Evolutionary conservation across 495 filamentous ascomycete species (phyloP).

Genomic region (Delitschia confertaspora): DNA sequence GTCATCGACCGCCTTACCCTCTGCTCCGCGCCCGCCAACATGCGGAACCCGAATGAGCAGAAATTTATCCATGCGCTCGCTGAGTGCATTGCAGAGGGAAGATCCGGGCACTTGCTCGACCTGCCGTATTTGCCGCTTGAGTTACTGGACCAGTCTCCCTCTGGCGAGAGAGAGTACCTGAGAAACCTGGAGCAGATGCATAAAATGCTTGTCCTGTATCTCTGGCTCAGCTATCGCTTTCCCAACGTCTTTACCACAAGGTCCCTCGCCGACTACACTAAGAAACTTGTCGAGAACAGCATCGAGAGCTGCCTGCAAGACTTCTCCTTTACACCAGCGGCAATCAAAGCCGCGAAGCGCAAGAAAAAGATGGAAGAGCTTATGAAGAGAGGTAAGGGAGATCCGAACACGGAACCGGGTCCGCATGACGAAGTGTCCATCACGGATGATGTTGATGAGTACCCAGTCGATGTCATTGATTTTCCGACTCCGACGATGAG

Average conservation of each 20-base stretch:
- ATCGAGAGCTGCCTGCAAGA: conserved; percentile 61
- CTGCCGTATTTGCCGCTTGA: conserved; percentile 38
- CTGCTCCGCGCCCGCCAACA: conserved; percentile 54
- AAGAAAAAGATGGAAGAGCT: neutral
- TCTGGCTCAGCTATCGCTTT: conserved; percentile 72
- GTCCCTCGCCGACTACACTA: conserved; percentile 68
- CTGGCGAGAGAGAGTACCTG: conserved; percentile 46
- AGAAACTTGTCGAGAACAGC: conserved; percentile 63
- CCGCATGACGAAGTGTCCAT: neutral
- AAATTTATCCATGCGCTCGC: conserved; percentile 52
- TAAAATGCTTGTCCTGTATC: conserved; percentile 70
- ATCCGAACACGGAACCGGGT: neutral
- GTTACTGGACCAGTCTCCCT: conserved; percentile 30
- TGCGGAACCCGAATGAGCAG: conserved; percentile 34
- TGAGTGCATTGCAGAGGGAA: conserved; percentile 54
- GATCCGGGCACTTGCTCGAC: conserved; percentile 58
- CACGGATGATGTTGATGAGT: conserved; percentile 6
- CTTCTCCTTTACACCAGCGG: conserved; percentile 19
- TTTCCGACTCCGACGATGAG: no score
- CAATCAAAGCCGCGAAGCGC: no score
- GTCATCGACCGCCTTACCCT: conserved; percentile 67
- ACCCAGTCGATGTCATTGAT: conserved; percentile 10
- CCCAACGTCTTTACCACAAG: conserved; percentile 72
- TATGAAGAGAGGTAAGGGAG: neutral
- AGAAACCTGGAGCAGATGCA: conserved; percentile 64